Evolutionary conservation across 73 alveolate genomes (phyloP).

Genomic region (Paramecium pentaurelia): DNA sequence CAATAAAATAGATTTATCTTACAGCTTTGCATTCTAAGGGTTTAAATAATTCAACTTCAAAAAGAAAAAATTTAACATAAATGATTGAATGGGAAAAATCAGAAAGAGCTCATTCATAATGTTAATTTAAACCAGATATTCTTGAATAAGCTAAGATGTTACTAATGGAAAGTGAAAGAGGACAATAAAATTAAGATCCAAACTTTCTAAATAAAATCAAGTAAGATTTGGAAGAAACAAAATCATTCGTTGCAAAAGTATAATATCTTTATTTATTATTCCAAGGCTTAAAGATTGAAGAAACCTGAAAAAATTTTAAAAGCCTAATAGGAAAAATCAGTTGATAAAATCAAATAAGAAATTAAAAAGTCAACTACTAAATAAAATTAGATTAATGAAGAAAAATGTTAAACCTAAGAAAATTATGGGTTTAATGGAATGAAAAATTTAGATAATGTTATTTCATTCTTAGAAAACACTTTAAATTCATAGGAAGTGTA

Average conservation of each 20-base stretch:
- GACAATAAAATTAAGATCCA: not conserved
- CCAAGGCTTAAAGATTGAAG: not conserved
- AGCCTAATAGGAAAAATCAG: not conserved
- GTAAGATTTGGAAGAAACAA: not conserved
- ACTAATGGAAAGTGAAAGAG: not conserved
- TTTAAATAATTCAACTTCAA: not conserved
- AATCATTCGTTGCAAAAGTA: conserved; percentile 11
- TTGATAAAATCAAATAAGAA: not conserved
- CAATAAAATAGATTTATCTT: not conserved
- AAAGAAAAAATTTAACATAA: conserved; percentile 22
- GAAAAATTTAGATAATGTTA: conserved; percentile 26
- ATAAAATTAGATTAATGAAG: not conserved
- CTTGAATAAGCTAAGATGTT: conserved; percentile 30
- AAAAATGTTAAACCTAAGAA: not conserved
- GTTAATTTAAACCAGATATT: not conserved
- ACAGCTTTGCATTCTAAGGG: conserved; percentile 40
- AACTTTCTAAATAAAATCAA: not conserved
- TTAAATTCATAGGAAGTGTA: not conserved
- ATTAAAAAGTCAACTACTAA: not conserved
- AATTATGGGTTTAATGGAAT: not conserved
- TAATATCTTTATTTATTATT: not conserved
- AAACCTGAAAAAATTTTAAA: not conserved
- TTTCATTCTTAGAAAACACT: conserved; percentile 17
- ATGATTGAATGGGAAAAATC: conserved; percentile 37
- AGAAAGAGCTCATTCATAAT: not conserved